Evolutionary conservation across 2,329 filamentous ascomycete genomes (phyloP).

Genomic region (Gnomoniopsis sp.): DNA sequence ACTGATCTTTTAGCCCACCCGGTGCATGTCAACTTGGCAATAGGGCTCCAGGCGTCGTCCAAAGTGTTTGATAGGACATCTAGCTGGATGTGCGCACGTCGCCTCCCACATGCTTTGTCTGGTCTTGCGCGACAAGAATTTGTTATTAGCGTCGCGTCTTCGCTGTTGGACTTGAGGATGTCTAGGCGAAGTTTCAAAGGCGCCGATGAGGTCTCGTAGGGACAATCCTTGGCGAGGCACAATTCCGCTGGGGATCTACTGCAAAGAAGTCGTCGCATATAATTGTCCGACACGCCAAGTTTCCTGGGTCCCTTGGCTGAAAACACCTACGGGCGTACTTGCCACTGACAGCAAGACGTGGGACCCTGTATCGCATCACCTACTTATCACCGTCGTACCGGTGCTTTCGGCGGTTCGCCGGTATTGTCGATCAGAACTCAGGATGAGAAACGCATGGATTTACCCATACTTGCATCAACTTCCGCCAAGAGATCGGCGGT

Average conservation of each 20-base stretch:
- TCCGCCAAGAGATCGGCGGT: background rate
- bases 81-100: background rate
- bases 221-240: background rate
- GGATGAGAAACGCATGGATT: background rate
- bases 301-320: background rate
- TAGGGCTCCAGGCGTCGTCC: background rate
- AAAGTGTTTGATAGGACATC: background rate
- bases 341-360: background rate
- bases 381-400: background rate
- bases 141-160: background rate
- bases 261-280: background rate
- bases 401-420: background rate
- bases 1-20: background rate
- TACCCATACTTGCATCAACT: background rate
- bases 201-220: background rate
- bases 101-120: background rate
- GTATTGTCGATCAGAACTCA: background rate
- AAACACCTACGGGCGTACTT: background rate
- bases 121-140: background rate
- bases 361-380: background rate
- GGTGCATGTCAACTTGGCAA: background rate
- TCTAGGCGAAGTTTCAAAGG: slow-evolving; percentile 10
- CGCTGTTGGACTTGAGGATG: background rate
- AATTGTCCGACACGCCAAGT: slow-evolving; percentile 12
- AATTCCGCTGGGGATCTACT: background rate